These are phyloP conservation scores for Polyrhizophydium stewartii DNA, from an alignment of 371 early-diverging fungal genomes.

Conservation along the genomic window DNA sequence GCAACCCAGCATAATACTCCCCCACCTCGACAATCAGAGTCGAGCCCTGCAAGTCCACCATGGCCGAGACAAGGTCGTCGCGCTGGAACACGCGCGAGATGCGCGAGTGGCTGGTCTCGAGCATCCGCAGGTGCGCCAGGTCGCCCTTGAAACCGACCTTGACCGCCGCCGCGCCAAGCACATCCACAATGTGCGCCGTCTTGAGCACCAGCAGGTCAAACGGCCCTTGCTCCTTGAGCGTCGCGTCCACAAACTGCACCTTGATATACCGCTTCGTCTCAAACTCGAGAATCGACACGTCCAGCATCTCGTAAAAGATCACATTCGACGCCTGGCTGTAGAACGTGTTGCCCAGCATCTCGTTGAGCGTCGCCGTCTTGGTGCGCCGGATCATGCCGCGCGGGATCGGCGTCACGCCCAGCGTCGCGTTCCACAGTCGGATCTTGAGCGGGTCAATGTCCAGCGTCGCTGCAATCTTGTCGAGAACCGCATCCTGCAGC, in stretches of 20 bases:
- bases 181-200: conserved; percentile 15
- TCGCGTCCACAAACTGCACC: conserved; percentile 29
- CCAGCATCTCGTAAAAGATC: conserved; percentile 80
- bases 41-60: conserved; percentile 21
- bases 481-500: conserved; percentile 58
- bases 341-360: conserved; percentile 51
- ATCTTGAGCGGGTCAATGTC: conserved; percentile 64
- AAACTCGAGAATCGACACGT: conserved; percentile 72
- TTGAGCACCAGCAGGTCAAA: conserved; percentile 32
- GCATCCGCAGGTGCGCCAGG: conserved; percentile 36
- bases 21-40: conserved; percentile 39
- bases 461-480: conserved; percentile 51
- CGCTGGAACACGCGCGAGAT: conserved; percentile 33
- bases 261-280: conserved; percentile 66
- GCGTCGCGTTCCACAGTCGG: conserved; percentile 50
- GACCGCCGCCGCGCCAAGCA: conserved; percentile 2
- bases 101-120: conserved; percentile 37
- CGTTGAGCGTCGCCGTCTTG: conserved; percentile 47
- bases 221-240: conserved; percentile 33
- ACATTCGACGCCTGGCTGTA: conserved; percentile 11
- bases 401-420: conserved; percentile 28
- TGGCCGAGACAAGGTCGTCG: conserved; percentile 35
- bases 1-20: no score
- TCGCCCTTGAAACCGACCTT: conserved; percentile 15
- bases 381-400: conserved; percentile 43